Percentiles rank a stretch among this genome's conserved stretches.
Evolutionary conservation across 2,329 filamentous ascomycete species (phyloP).

Genomic region (Didymella pinodella): DNA sequence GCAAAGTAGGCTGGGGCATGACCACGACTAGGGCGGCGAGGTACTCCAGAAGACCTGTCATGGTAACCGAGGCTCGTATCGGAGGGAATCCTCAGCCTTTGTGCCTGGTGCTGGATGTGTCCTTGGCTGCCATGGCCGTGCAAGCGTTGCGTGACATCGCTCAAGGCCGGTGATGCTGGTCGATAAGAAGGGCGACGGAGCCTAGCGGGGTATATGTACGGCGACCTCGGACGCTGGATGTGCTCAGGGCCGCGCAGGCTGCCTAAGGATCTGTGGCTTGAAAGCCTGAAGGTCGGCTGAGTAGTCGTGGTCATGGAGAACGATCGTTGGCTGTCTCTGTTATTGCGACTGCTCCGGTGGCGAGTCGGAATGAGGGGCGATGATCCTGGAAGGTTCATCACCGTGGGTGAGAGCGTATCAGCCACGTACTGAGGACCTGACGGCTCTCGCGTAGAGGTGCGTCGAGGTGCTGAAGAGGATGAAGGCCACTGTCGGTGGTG

Average conservation of each 20-base stretch:
- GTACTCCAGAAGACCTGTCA: slow-evolving; percentile 25
- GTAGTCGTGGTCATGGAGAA: slow-evolving; percentile 50
- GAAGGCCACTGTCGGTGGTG: slow-evolving; percentile 50
- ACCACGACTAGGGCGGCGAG: slow-evolving; percentile 26
- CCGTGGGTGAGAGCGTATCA: slow-evolving; percentile 48
- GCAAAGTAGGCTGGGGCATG: slow-evolving; percentile 22
- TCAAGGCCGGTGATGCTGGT: slow-evolving; percentile 55
- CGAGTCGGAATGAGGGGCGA: slow-evolving; percentile 37
- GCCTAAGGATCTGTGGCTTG: slow-evolving; percentile 55
- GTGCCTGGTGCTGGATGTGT: slow-evolving; percentile 11
- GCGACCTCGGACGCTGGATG: slow-evolving; percentile 48
- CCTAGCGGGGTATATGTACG: slow-evolving; percentile 54
- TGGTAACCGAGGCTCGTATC: slow-evolving; percentile 36
- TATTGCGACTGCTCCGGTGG: slow-evolving; percentile 22
- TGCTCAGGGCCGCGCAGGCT: slow-evolving; percentile 55
- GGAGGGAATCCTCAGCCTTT: slow-evolving; percentile 38
- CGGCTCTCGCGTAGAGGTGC: slow-evolving; percentile 53
- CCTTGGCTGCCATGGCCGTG: slow-evolving; percentile 26
- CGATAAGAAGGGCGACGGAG: slow-evolving; percentile 54
- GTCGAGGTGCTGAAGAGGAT: slow-evolving; percentile 50
- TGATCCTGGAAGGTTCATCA: slow-evolving; percentile 42
- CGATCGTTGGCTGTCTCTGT: slow-evolving; percentile 53
- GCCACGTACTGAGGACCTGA: slow-evolving; percentile 53
- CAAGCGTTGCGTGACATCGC: slow-evolving; percentile 45
- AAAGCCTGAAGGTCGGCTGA: slow-evolving; percentile 47